Evolutionary conservation across 768 basidiomycete genomes (phyloP), one percentile per base, ranked within the genome.

Genomic region (Suillus lakei): DNA sequence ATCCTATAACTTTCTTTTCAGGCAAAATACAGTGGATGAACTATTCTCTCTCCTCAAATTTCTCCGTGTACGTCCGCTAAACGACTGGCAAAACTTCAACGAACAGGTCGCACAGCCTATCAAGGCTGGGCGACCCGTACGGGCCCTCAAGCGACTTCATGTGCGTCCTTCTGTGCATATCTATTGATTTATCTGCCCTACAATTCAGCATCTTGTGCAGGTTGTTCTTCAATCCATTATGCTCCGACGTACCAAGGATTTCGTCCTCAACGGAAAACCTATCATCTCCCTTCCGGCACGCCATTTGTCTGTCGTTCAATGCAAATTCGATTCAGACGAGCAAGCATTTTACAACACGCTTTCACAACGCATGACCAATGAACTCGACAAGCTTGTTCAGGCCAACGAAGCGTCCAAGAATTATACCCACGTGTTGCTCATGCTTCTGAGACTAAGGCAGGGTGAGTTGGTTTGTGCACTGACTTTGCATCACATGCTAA

Each of bases 21-120:
- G 88, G 85, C 91, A 99, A 82, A 99, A 99, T 79, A 90, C 82
- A 58, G 91, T 98, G 21, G 88, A 91, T 55, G 98, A 99, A 70
- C 80, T 99, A 7, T 98, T 87, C 73, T 92, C 95, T 4, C 82
- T 99, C 39, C 84, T 99, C 71, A 91, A 93, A 65, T 99, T 99
- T 78, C 80, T 99, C 32, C 89, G 91, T 5, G 83, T 95, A 69
- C 88, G 86, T 68, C 97, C 96, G 0, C 81, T 96, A 36, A 89
- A 91, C 64, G 85, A 93, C 43, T 94, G 90, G 89, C 75, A 85
- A 5, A 86, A 82, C 4, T 99, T 98, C 83, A 92, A 92, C 60
- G 80, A 81, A 13, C 86, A 90, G 56, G 94, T 99, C 56, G 85
- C 86, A 0, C 85, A 90, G 66, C 95, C 95, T 1, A 86, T 98